A percentile compares a stretch with the other conserved stretches of the same genome.
phyloP scores from a whole-genome alignment of 2,329 filamentous ascomycete species.

The Calonectria fujianensis region DNA sequence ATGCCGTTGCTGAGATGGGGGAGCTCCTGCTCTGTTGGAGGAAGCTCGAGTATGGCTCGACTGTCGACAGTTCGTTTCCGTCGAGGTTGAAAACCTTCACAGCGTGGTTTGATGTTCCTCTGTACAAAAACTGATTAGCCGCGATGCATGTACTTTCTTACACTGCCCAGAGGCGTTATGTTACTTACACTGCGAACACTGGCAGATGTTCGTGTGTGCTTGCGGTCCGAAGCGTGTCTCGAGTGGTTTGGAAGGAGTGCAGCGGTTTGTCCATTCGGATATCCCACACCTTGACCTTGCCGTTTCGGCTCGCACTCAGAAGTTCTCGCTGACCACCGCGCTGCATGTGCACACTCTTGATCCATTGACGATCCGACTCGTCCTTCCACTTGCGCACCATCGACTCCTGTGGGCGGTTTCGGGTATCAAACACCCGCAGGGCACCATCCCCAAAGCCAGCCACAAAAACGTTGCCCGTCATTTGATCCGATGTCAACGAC shows the following conservation, averaged over 20 bases:
- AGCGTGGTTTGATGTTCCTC: slow-evolving; percentile 89
- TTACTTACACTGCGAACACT: slow-evolving; percentile 91
- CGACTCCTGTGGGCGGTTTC: slow-evolving; percentile 86
- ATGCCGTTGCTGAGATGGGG: slow-evolving; percentile 91
- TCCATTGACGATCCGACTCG: slow-evolving; percentile 89
- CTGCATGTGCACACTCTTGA: slow-evolving; percentile 97
- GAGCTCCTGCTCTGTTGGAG: slow-evolving; percentile 86
- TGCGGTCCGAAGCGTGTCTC: slow-evolving; percentile 86
- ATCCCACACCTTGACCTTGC: slow-evolving; percentile 97
- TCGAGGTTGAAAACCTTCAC: slow-evolving; percentile 96
- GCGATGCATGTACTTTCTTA: slow-evolving; percentile 17
- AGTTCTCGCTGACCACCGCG: slow-evolving; percentile 94
- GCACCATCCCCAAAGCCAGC: slow-evolving; percentile 98
- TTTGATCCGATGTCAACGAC: slow-evolving; percentile 96
- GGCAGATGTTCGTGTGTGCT: slow-evolving; percentile 97
- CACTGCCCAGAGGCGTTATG: not conserved
- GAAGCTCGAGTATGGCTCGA: slow-evolving; percentile 94
- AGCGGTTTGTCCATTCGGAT: slow-evolving; percentile 89
- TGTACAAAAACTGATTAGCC: slow-evolving; percentile 63
- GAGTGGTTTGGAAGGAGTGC: slow-evolving; percentile 83
- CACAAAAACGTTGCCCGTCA: slow-evolving; percentile 96
- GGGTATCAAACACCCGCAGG: slow-evolving; percentile 94
- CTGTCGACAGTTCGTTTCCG: slow-evolving; percentile 84
- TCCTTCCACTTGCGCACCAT: slow-evolving; percentile 99
- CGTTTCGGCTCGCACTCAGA: slow-evolving; percentile 91